These are phyloP conservation scores for Austroboletus sp. DNA, from an alignment of 1,284 basidiomycete species.

Conservation along the genomic window DNA sequence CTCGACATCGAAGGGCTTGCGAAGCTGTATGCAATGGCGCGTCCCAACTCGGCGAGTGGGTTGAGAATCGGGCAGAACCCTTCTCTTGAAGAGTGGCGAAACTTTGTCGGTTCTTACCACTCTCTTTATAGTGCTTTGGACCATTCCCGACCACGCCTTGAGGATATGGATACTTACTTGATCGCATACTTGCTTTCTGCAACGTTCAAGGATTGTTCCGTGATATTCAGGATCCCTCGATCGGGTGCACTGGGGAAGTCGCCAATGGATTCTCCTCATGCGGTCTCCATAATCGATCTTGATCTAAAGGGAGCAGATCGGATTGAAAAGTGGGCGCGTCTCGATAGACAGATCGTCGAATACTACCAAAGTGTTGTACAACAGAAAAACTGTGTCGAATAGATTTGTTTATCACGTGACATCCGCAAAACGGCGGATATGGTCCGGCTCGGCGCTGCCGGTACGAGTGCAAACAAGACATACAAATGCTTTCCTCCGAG, in stretches of 20 bases:
- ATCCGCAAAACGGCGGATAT: slow-evolving; percentile 11
- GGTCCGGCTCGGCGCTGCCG: slow-evolving; percentile 10
- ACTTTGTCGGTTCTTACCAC: slow-evolving; percentile 54
- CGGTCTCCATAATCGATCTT: slow-evolving; percentile 74
- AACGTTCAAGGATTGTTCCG: slow-evolving; percentile 94
- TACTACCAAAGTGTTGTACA: slow-evolving; percentile 34
- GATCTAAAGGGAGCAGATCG: slow-evolving; percentile 73
- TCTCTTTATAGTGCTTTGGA: slow-evolving; percentile 32
- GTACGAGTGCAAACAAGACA: not conserved
- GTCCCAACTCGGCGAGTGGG: slow-evolving; percentile 8
- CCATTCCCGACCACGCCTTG: slow-evolving; percentile 35
- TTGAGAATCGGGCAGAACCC: slow-evolving; percentile 36
- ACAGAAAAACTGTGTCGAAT: slow-evolving; percentile 40
- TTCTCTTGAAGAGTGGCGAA: slow-evolving; percentile 50
- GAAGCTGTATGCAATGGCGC: slow-evolving; percentile 17
- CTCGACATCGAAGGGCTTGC: slow-evolving; percentile 76
- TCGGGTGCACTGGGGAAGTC: slow-evolving; percentile 6
- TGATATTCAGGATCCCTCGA: slow-evolving; percentile 58
- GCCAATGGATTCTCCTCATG: slow-evolving; percentile 20
- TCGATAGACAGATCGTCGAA: slow-evolving; percentile 66
- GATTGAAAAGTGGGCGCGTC: slow-evolving; percentile 63
- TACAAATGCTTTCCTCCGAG: not conserved
- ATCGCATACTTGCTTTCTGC: slow-evolving; percentile 80
- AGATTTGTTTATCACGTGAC: slow-evolving; percentile 15
- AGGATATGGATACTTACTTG: slow-evolving; percentile 52